Base-by-base conservation (phyloP, 371 early-diverging fungal species). In the Basidiobolus heterosporus region DNA sequence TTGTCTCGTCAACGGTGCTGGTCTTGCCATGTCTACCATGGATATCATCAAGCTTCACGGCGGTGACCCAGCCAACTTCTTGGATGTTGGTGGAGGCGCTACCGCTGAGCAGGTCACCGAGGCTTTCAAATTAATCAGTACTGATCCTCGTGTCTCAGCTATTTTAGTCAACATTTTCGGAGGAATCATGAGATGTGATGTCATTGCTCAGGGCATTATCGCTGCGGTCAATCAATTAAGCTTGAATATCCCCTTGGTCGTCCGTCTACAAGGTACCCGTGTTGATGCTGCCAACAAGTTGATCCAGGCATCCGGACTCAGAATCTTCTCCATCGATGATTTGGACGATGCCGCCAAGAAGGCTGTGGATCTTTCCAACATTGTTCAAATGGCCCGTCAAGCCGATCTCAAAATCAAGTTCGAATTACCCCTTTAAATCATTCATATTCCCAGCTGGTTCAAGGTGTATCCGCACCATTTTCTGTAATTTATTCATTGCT, bases 121-220 rank as follows among this genome's bases (percentile, higher is more conserved):
- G 63, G 98, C 98, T 36, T 94, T 98, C 73, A 93, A 94, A 72
- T 92, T 98, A 55, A 93, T 98, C 62, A 80, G 84, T 56, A 85
- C 90, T 35, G 98, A 98, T 56, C 86, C 92, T 19, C 76, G 74
- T 36, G 88, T 91, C 22, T 80, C 88, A n/a, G 89, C 94, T 48
- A 92, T 95, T 55, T 84, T 98, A 54, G 95, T 95, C 64, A 98
- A 98, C 75, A 98, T 98, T 60, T 98, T 98, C 60, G 96, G 98
- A 55, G 98, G 96, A 55, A 98, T 97, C 61, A 95, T 95, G 95
- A 82, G 92, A 54, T 98, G 96, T 69, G 95, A 95, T 66, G 80
- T 93, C 51, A 92, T 95, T 70, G 96, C 98, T 38, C 76, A 93
- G 70, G 98, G 96, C 60, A 91, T 98, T 64, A 90, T 98, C 65